Percentiles rank a stretch among this genome's conserved stretches.
These are phyloP conservation scores for Obelidium mucronatum DNA, from an alignment of 192 early-diverging fungal species.

Conservation along the genomic window DNA sequence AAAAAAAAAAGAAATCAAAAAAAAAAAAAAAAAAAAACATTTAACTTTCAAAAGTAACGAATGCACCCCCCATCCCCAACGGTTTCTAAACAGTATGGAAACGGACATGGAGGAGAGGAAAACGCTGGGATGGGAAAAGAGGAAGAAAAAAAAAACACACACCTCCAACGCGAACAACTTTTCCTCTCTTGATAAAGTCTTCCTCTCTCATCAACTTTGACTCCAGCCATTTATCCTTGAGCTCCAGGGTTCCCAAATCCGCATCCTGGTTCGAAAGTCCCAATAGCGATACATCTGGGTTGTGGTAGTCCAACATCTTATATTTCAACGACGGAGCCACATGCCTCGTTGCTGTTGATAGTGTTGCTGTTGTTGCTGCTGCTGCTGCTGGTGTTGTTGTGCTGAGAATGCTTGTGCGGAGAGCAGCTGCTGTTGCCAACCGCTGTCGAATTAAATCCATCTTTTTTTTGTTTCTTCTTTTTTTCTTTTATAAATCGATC, in stretches of 20 bases:
- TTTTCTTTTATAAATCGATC: no score
- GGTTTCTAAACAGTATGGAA: not conserved
- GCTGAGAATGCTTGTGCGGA: conserved; percentile 6
- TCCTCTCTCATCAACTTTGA: conserved; percentile 7
- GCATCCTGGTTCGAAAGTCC: conserved; percentile 20
- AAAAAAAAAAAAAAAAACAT: not conserved
- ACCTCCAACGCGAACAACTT: conserved; percentile 28
- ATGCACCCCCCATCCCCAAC: no score
- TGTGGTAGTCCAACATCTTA: conserved; percentile 31
- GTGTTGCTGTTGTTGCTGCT: not conserved
- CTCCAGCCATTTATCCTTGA: conserved; percentile 20
- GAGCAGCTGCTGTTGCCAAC: not conserved
- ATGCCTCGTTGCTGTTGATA: not conserved
- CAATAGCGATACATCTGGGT: conserved; percentile 13
- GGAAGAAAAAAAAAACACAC: not conserved
- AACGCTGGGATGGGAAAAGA: not conserved
- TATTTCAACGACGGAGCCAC: not conserved
- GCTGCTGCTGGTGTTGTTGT: not conserved
- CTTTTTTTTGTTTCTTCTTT: conserved; percentile 10
- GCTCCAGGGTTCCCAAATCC: not conserved
- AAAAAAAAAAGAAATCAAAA: not conserved
- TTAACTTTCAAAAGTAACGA: no score
- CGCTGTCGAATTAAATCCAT: conserved; percentile 15
- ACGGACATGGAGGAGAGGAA: not conserved
- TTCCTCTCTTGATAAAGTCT: conserved; percentile 23